Conservation (phyloP, 2,329 filamentous ascomycete genomes). For the Lithohypha guttulata region DNA sequence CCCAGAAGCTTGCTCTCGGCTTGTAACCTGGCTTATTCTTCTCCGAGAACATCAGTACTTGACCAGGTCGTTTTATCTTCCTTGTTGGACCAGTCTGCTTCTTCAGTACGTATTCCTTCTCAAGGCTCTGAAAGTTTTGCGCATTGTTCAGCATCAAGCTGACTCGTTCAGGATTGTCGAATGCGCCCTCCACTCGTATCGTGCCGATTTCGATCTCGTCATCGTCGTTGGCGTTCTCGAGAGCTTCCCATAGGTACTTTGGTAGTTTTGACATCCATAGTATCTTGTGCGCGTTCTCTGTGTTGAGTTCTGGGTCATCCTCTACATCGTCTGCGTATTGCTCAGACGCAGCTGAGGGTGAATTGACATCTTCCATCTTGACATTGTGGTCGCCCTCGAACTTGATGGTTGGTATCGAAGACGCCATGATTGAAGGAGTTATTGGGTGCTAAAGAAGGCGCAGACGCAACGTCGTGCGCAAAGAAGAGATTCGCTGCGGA, state of each 20-base stretch:
- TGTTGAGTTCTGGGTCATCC: slow-evolving; percentile 58
- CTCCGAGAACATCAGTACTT: slow-evolving; percentile 88
- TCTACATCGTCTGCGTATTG: slow-evolving; percentile 42
- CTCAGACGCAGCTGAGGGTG: slow-evolving; percentile 9
- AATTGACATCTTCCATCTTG: slow-evolving; percentile 19
- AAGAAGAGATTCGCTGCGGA: too few relatives aligned
- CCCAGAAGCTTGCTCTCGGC: slow-evolving; percentile 24
- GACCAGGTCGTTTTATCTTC: slow-evolving; percentile 47
- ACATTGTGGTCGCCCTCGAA: slow-evolving; percentile 8
- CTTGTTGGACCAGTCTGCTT: slow-evolving; percentile 46
- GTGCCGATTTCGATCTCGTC: slow-evolving; percentile 73
- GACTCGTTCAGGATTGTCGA: slow-evolving; percentile 42
- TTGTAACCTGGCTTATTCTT: slow-evolving; percentile 76
- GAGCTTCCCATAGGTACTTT: slow-evolving; percentile 68
- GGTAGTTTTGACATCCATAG: slow-evolving; percentile 69
- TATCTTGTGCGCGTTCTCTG: slow-evolving; percentile 36
- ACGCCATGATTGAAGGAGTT: slow-evolving; percentile 1
- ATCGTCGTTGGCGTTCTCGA: slow-evolving; percentile 65
- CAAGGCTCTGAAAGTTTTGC: slow-evolving; percentile 60
- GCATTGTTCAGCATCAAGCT: slow-evolving; percentile 54
- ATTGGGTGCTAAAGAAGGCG: too few relatives aligned
- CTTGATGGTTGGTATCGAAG: slow-evolving; percentile 2
- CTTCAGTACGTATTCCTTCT: slow-evolving; percentile 77
- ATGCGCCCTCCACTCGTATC: slow-evolving; percentile 49
- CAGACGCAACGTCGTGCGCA: too few relatives aligned